Evolutionary conservation across 2,329 filamentous ascomycete genomes (phyloP).

Genomic region (Esteya vermicola): DNA sequence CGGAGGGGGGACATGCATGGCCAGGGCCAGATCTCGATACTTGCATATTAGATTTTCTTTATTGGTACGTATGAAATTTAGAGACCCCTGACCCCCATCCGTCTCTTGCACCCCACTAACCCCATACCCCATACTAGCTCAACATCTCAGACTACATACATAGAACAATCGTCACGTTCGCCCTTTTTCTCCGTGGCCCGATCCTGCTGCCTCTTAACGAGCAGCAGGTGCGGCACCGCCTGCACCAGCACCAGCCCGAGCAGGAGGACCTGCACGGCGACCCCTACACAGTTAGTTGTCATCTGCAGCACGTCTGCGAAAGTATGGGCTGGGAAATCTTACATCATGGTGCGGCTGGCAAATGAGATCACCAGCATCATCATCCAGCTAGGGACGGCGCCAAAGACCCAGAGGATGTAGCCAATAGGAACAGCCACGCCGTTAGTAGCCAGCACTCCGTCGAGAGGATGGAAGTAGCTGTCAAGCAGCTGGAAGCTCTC

Average conservation of each 20-base stretch:
- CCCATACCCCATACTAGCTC: too few species aligned
- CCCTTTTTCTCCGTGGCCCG: too few species aligned
- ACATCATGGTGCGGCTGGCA: conserved; percentile 63
- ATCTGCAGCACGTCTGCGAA: background rate
- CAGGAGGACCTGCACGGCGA: conserved; percentile 2
- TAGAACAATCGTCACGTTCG: too few species aligned
- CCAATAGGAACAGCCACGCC: conserved; percentile 49
- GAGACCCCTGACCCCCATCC: too few species aligned
- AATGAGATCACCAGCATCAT: conserved; percentile 68
- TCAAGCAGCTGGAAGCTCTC: conserved; percentile 31
- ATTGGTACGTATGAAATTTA: too few species aligned
- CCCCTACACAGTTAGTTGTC: conserved; percentile 8
- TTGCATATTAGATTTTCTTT: too few species aligned
- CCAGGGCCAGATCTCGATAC: too few species aligned
- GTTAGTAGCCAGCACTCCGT: conserved; percentile 50
- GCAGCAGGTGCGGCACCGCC: background rate
- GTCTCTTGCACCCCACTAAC: too few species aligned
- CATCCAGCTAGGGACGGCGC: conserved; percentile 56
- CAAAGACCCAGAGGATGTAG: conserved; percentile 53
- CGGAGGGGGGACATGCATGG: too few species aligned
- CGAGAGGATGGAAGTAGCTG: conserved; percentile 63
- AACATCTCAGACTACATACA: too few species aligned
- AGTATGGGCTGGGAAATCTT: conserved; percentile 21
- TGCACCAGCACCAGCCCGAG: background rate
- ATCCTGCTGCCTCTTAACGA: background rate